Conservation (phyloP, 2,329 filamentous ascomycete species). For the Onygenales sp. region DNA sequence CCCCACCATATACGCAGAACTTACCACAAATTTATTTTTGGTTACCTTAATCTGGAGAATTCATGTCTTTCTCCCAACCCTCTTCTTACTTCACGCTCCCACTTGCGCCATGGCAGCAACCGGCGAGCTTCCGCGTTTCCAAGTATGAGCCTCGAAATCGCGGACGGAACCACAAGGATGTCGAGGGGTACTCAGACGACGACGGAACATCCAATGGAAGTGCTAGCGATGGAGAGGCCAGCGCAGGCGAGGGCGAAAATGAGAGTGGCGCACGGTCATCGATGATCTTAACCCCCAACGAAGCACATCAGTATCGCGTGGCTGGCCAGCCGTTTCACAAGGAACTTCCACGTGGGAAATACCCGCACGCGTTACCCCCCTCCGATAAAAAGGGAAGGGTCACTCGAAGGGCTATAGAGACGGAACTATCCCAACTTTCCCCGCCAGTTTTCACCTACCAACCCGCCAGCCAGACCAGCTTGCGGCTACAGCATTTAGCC, state of each 20-base stretch:
- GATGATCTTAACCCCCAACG: slow-evolving; percentile 28
- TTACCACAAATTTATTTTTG: not conserved
- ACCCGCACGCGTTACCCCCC: slow-evolving; percentile 28
- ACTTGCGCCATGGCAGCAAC: slow-evolving; percentile 27
- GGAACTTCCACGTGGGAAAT: slow-evolving; percentile 30
- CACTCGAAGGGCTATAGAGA: slow-evolving; percentile 14
- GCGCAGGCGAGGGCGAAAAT: not conserved
- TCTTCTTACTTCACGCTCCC: slow-evolving; percentile 30
- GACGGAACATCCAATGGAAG: not conserved
- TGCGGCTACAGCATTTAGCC: slow-evolving; percentile 48
- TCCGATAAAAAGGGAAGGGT: slow-evolving; percentile 7
- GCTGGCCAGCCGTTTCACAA: slow-evolving; percentile 30
- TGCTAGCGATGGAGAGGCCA: not conserved
- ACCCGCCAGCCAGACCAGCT: slow-evolving; percentile 22
- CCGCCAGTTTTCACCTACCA: slow-evolving; percentile 26
- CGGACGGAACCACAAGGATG: slow-evolving; percentile 14
- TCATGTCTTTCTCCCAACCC: slow-evolving; percentile 22
- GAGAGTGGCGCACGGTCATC: slow-evolving; percentile 11
- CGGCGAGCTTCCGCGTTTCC: slow-evolving; percentile 23
- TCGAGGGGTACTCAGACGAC: slow-evolving; percentile 1
- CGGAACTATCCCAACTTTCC: slow-evolving; percentile 22
- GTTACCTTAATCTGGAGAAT: slow-evolving; percentile 2
- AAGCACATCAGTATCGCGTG: slow-evolving; percentile 34
- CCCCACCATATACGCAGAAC: not conserved
- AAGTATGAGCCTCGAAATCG: slow-evolving; percentile 28